Evolutionary conservation across 805 yeast species (phyloP), one percentile per base, ranked within the genome.

Genomic region (Spathaspora hagerdaliae): DNA sequence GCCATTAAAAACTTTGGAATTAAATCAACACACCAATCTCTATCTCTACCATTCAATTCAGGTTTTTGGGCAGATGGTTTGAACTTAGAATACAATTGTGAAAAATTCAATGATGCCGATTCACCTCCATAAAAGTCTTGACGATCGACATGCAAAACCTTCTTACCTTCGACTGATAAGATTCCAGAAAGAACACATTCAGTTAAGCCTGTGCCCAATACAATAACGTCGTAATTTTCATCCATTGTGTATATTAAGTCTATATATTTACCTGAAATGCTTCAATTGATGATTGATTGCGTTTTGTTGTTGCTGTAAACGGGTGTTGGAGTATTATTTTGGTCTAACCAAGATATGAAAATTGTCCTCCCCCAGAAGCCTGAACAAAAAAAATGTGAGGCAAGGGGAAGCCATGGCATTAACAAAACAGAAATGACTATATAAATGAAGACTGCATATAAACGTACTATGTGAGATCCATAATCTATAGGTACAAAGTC

Each of bases 1-100:
- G 97, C 91, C 99, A 94, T 94, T 56, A 94, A 74, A 57, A 94
- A 91, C 70, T 94, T 94, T 38, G 99, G 99, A 59, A 94, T 89
- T 69, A 94, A 77, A 64, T 94, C 99, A 43, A 94, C 94, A 68
- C 95, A 90, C 97, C 98, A 94, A 65, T 94, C 98, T 52, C 98
- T 80, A 60, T 89, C 96, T 59, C 95, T 82, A 42, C 99, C 98
- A 51, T 83, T 78, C 51, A 80, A 77, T 50, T 83, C 85, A 36
- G 88, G 84, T 54, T 79, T 77, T 51, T 82, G 86, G 42, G 79
- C 73, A 7, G 70, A 51, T 31, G 97, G 96, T 63, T 90, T 88
- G 77, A 90, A 91, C 70, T 91, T 91, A 55, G 77, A 68, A 73
- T 87, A 94, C 51, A 73, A 63, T 59, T 79, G 83, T 41, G 82